Percentiles rank a stretch among this genome's conserved stretches.
Evolutionary conservation across 345 rosid species (phyloP).

Genomic region (Linum trigynum): DNA sequence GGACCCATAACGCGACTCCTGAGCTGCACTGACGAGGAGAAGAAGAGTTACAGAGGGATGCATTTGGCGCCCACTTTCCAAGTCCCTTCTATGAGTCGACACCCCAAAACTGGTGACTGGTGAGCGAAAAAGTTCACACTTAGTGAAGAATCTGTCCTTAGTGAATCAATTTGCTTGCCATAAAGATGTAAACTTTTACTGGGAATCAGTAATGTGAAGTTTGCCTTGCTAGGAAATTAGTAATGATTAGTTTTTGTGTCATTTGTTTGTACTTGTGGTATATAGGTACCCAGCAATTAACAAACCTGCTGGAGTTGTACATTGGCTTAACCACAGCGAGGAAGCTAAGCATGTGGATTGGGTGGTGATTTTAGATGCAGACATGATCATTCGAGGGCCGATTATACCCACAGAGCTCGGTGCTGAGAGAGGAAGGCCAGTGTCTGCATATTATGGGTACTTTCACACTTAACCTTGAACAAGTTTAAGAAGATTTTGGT

Average conservation of each 20-base stretch:
- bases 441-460: conserved; percentile 92
- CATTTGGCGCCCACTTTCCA: conserved; percentile 77
- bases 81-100: conserved; percentile 92
- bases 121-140: conserved; percentile 12
- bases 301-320: conserved; percentile 86
- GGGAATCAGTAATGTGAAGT: neutral
- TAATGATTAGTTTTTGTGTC: neutral
- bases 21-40: conserved; percentile 87
- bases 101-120: conserved; percentile 94
- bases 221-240: neutral
- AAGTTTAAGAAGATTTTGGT: too few species aligned
- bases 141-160: neutral
- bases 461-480: neutral
- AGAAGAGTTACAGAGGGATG: conserved; percentile 71
- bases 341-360: conserved; percentile 85
- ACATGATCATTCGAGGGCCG: conserved; percentile 90
- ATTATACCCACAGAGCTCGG: conserved; percentile 95
- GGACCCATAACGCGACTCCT: conserved; percentile 88
- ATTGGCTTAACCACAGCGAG: conserved; percentile 91
- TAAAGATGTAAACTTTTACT: neutral
- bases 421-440: conserved; percentile 74
- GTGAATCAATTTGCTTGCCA: neutral
- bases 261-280: neutral
- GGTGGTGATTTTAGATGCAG: conserved; percentile 98
- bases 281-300: conserved; percentile 95